A percentile compares a stretch with the other conserved stretches of the same genome.
Evolutionary conservation across 345 rosid genomes (phyloP).

Genomic region (Sisymbrium altissimum): DNA sequence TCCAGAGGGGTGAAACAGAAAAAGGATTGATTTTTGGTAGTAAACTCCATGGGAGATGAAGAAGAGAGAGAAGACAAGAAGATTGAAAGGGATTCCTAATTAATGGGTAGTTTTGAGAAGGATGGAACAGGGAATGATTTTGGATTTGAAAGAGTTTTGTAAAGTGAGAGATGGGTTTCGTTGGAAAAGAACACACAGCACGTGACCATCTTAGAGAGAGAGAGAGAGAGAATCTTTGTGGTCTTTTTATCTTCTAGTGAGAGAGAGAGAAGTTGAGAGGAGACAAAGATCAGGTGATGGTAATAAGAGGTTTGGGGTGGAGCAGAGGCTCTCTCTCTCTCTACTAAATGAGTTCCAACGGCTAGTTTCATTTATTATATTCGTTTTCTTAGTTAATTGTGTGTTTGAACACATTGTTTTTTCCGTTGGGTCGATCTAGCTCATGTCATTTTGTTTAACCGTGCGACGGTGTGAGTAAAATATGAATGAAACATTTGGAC

Average conservation of each 20-base stretch:
- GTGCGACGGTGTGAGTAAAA: no score
- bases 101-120: background rate
- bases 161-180: conserved; percentile 32
- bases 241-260: conserved; percentile 35
- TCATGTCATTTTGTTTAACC: conserved; percentile 37
- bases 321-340: conserved; percentile 35
- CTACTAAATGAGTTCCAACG: conserved; percentile 38
- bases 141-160: conserved; percentile 40
- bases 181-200: conserved; percentile 35
- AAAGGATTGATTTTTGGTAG: background rate
- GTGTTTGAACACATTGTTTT: conserved; percentile 24
- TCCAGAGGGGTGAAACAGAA: background rate
- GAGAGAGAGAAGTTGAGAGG: conserved; percentile 28
- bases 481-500: no score
- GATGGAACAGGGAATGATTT: conserved; percentile 35
- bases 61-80: conserved; percentile 15
- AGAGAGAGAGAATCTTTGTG: conserved; percentile 37
- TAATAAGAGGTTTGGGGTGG: conserved; percentile 32
- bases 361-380: conserved; percentile 45
- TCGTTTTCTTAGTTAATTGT: background rate
- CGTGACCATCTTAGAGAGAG: conserved; percentile 45
- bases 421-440: conserved; percentile 15
- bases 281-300: conserved; percentile 37
- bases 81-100: background rate
- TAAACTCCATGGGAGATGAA: conserved; percentile 15